These are phyloP conservation scores for Arxiozyma telluris DNA, from an alignment of 1,139 yeast genomes.

Conservation along the genomic window DNA sequence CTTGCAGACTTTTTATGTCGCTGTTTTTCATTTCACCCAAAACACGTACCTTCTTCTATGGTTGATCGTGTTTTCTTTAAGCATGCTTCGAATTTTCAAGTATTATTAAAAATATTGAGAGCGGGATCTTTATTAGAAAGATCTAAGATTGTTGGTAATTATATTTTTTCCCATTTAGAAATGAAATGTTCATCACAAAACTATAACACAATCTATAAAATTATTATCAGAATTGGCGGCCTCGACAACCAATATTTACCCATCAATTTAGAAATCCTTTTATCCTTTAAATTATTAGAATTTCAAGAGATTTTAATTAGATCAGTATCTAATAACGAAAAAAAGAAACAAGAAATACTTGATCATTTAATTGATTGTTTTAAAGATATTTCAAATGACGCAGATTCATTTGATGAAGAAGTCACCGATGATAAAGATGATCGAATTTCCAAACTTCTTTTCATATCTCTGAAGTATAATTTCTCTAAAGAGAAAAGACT, in stretches of 20 bases:
- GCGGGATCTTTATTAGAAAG: conserved; percentile 17
- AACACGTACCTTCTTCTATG: conserved; percentile 18
- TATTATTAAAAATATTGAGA: conserved; percentile 7
- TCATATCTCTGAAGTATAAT: conserved; percentile 16
- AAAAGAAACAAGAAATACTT: background rate
- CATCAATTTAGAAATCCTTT: conserved; percentile 12
- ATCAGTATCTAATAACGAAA: conserved; percentile 5
- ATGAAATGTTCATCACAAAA: conserved; percentile 11
- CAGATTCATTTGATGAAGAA: conserved; percentile 4
- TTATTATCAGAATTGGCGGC: conserved; percentile 6
- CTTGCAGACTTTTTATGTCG: conserved; percentile 17
- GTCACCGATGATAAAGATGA: conserved; percentile 13
- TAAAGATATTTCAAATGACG: background rate
- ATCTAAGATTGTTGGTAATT: conserved; percentile 19
- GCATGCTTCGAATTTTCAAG: conserved; percentile 10
- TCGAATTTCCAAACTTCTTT: conserved; percentile 17
- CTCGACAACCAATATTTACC: background rate
- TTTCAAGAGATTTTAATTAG: conserved; percentile 22
- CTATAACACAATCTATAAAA: conserved; percentile 11
- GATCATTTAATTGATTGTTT: background rate
- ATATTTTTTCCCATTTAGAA: conserved; percentile 25
- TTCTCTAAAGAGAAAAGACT: conserved; percentile 9
- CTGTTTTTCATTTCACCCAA: conserved; percentile 27
- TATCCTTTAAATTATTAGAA: conserved; percentile 15
- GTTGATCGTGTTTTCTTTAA: conserved; percentile 21